A percentile compares a stretch with the other conserved stretches of the same genome.
Evolutionary conservation across 73 alveolate species (phyloP).

Genomic region (Paraurostyla sp.): DNA sequence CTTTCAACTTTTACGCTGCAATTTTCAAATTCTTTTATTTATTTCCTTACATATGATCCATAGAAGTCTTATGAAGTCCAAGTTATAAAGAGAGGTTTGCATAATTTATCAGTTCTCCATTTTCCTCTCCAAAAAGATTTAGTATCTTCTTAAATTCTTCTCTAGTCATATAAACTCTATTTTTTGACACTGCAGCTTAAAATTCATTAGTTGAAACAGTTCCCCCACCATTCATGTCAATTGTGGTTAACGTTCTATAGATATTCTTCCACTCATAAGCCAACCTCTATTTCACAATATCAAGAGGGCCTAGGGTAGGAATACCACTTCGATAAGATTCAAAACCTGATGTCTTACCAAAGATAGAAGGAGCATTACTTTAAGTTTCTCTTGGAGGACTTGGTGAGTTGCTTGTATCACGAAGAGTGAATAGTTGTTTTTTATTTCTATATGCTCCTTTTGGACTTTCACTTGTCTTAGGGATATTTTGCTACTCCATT

Average conservation of each 20-base stretch:
- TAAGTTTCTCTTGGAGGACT: conserved; percentile 1
- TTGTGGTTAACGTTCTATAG: conserved; percentile 38
- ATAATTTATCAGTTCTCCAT: conserved; percentile 38
- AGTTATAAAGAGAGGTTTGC: conserved; percentile 33
- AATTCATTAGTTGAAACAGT: conserved; percentile 57
- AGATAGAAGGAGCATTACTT: conserved; percentile 10
- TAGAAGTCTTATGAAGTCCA: conserved; percentile 68
- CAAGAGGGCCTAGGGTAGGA: conserved; percentile 46
- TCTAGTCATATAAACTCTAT: conserved; percentile 67
- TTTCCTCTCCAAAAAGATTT: conserved; percentile 30
- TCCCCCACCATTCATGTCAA: conserved; percentile 63
- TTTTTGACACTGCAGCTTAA: conserved; percentile 49
- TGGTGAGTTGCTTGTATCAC: conserved; percentile 25
- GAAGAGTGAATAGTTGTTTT: background rate
- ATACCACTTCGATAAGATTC: conserved; percentile 44
- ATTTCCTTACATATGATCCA: conserved; percentile 44
- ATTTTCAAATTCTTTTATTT: background rate
- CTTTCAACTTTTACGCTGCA: conserved; percentile 14
- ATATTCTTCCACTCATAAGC: conserved; percentile 78
- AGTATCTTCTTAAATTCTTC: conserved; percentile 58
- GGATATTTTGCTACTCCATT: background rate
- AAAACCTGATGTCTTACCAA: conserved; percentile 52
- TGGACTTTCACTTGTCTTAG: conserved; percentile 48
- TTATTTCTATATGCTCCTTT: conserved; percentile 23
- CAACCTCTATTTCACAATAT: conserved; percentile 50